Base-by-base conservation (phyloP, 176 grass and related monocot species). In the Pontederia paniculata region DNA sequence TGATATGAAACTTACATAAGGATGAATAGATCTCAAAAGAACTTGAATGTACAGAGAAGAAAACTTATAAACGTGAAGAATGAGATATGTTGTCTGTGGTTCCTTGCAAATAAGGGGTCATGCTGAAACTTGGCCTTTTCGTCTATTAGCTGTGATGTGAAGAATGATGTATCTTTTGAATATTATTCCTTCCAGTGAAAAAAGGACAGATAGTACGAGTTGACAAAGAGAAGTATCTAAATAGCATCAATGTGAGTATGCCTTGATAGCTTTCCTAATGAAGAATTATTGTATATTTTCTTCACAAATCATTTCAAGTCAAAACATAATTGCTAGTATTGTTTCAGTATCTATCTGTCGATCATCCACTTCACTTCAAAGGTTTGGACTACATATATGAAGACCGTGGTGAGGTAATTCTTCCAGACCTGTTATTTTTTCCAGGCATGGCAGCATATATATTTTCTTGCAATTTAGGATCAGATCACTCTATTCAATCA, bases 151-250 rank as follows among this genome's bases (percentile, higher is more conserved):
- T 50, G 1, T 17, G 6, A 17, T 50, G 48, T 6, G 12, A 20
- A 22, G 21, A 63, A 63, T 37, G 53, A 53, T 61, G 10, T 44
- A 69, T 45, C 17, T 18, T 5, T 18, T 23, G 56, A 23, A 14
- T 52, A 23, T 53, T 56, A 45, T 66, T 19, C 15, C 13, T 1
- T 78, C 18, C 62, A 89, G 89, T 95, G 89, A 95, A 95, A 76
- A 95, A 95, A 69, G 89, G 89, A 5, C 89, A 95, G 73, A 89
- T 95, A 8, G 89, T 95, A 18, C 89, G 89, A 0, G 89, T 95
- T 2, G 89, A 95, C 42, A 89, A 95, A 54, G 85, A 95, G 0
- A 95, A 89, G 63, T 95, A 95, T 63, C 41, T 95, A 10, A 95
- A 86, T 60, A 89, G 85, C 73, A 83, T 89, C 85, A 85, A 89